Base-by-base conservation (phyloP, 148 eudicot species). In the Chenopodium quinoa region DNA sequence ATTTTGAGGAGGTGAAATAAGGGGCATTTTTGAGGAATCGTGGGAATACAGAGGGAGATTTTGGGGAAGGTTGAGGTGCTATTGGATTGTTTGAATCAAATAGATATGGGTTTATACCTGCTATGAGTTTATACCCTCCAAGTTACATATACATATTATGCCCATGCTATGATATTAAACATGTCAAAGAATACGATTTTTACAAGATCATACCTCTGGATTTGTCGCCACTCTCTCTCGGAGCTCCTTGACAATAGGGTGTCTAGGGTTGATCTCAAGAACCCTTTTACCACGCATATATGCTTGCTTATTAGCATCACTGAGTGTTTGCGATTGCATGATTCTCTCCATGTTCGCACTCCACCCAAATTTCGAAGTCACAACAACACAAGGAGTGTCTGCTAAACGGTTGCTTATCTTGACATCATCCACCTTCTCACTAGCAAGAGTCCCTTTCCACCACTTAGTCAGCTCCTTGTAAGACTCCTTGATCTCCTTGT, bases 211-310 rank as follows among this genome's bases (percentile, higher is more conserved):
- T 93, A 95, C 99, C 97, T 95, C 97, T 25, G 99, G 89, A 81
- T 93, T 90, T 16, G 83, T 86, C 0, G 84, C 93, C 23, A 95
- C 93, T 87, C 94, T 88, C 87, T 90, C 99, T 62, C 91, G 90
- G 44, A 95, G 95, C 93, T 93, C 94, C 90, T 93, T 93, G 67
- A 95, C 89, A 75, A 95, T 95, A n/a, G 99, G 99, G 83, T 95
- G 99, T 84, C 99, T 86, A 9, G 99, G 95, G 85, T 95, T 95
- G 79, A 95, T 93, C 77, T 95, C 99, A 63, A 95, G 97, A 50
- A 95, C 99, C 89, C 99, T 89, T 87, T 95, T 95, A 46, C 99
- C 99, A 23, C 90, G 88, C 99, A 95, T 95, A 84, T 93, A 95
- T 22, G 97, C 97, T 84, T 95, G 99, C 84, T 95, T 95, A 82